A percentile compares a stretch with the other conserved stretches of the same genome.
phyloP scores from a whole-genome alignment of 257 asterid species.

The Gardenia jasminoides region DNA sequence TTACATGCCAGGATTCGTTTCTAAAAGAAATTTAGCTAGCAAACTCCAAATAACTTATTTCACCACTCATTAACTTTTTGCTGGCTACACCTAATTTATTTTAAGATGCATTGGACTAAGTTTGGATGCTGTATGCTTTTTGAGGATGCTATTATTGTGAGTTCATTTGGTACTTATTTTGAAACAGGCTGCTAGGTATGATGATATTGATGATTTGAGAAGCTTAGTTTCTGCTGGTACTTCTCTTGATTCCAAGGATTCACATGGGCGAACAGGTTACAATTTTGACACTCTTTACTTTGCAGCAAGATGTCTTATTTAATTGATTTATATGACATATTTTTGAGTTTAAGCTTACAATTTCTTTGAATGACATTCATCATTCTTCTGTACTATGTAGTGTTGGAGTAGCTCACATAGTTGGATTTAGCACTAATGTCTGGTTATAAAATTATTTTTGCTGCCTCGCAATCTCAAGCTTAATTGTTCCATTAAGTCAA shows the following conservation, averaged over 20 bases:
- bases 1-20: not conserved
- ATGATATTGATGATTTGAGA: conserved; percentile 63
- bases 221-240: conserved; percentile 58
- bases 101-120: conserved; percentile 7
- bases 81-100: not conserved
- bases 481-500: too few species aligned
- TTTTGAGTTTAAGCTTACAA: not conserved
- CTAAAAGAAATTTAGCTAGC: not conserved
- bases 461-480: not conserved
- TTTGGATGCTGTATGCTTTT: conserved; percentile 5
- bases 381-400: not conserved
- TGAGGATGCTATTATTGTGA: conserved; percentile 1
- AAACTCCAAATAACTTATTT: not conserved
- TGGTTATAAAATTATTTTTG: not conserved
- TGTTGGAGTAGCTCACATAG: not conserved
- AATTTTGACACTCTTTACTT: not conserved
- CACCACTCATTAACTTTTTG: not conserved
- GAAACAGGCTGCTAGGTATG: conserved; percentile 80
- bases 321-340: not conserved
- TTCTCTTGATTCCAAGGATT: conserved; percentile 67
- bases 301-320: not conserved
- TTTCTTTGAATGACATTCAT: not conserved
- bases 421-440: not conserved
- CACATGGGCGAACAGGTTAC: conserved; percentile 79
- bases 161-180: not conserved